Base-by-base conservation (phyloP, 2,329 filamentous ascomycete species). In the Balansia obtecta region DNA sequence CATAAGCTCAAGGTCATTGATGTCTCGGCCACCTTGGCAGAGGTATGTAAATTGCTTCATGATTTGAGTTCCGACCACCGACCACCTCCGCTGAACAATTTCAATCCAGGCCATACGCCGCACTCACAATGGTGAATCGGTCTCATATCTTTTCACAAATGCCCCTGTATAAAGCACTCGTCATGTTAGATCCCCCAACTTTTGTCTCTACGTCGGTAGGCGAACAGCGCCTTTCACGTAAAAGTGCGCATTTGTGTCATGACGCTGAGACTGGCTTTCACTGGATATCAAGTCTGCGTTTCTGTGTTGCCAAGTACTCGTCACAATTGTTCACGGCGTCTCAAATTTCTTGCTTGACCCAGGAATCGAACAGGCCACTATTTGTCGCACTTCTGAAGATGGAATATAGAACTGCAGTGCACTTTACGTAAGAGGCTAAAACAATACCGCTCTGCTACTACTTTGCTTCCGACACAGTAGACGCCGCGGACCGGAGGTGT, bases 1-100 rank as follows among this genome's bases (percentile, higher is more conserved):
- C 76, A 82, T 52, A 85, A 86, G 68, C 79, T 96, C 55, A 83
- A 89, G 68, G 90, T 90, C 51, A 95, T 96, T 65, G 90, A 96
- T 68, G 88, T 96, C 59, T 88, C 85, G 60, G 85, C 87, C 41
- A 95, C 89, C 37, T 71, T 86, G 52, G 83, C 81, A n/a, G 83
- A 77, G 67, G 70, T 71, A 61, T 44, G 65, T 37, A 22, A 18
- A 37, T 11, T n/a, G 13, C 13, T 27, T 3, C 30, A 20, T 15
- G 4, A 18, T 20, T 27, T 43, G 7, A 7, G 9, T n/a, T n/a
- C n/a, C n/a, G n/a, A n/a, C n/a, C n/a, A n/a, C 10, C 13, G 43
- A 12, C 16, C 18, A 15, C 4, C 11, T 5, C n/a, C 15, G 43
- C 50, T 60, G 27, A 58, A 12, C 50, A 4, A 33, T 30, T n/a